phyloP scores from a whole-genome alignment of 2,329 filamentous ascomycete species.

The Botryosphaeria agaves region DNA sequence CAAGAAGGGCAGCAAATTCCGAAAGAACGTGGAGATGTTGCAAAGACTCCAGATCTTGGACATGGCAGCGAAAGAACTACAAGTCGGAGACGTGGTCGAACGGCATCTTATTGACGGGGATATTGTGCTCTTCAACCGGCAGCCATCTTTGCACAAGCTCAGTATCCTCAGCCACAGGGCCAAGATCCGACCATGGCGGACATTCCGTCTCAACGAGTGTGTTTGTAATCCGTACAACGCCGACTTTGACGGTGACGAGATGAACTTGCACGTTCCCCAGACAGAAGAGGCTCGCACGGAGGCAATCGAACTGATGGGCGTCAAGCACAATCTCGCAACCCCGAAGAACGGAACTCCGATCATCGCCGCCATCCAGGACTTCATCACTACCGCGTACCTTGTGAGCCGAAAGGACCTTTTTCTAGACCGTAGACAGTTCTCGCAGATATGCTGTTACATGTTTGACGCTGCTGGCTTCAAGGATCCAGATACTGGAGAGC shows the following conservation, averaged over 20 bases:
- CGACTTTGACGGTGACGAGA: conserved; percentile 97
- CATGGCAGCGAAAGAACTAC: conserved; percentile 54
- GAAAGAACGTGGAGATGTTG: conserved; percentile 47
- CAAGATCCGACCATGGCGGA: conserved; percentile 87
- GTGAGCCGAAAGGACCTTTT: conserved; percentile 87
- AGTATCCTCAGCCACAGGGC: conserved; percentile 94
- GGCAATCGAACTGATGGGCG: conserved; percentile 91
- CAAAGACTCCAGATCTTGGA: conserved; percentile 40
- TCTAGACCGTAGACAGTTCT: conserved; percentile 75
- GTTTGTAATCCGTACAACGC: conserved; percentile 97
- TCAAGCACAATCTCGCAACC: conserved; percentile 89
- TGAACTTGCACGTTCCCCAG: conserved; percentile 96
- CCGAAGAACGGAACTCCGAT: conserved; percentile 97
- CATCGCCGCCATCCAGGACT: conserved; percentile 97
- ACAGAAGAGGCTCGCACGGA: conserved; percentile 93
- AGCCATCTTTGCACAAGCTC: conserved; percentile 93
- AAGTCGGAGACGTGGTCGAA: conserved; percentile 78
- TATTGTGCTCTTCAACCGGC: conserved; percentile 93
- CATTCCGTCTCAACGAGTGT: conserved; percentile 93
- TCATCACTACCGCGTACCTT: conserved; percentile 88
- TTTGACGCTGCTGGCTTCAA: conserved; percentile 47
- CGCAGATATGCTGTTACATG: conserved; percentile 88
- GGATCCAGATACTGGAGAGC: conserved; percentile 27
- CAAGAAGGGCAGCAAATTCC: conserved; percentile 53
- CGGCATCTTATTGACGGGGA: conserved; percentile 91